These are phyloP conservation scores for Xylaria polymorpha DNA, from an alignment of 2,329 filamentous ascomycete species.

Conservation along the genomic window DNA sequence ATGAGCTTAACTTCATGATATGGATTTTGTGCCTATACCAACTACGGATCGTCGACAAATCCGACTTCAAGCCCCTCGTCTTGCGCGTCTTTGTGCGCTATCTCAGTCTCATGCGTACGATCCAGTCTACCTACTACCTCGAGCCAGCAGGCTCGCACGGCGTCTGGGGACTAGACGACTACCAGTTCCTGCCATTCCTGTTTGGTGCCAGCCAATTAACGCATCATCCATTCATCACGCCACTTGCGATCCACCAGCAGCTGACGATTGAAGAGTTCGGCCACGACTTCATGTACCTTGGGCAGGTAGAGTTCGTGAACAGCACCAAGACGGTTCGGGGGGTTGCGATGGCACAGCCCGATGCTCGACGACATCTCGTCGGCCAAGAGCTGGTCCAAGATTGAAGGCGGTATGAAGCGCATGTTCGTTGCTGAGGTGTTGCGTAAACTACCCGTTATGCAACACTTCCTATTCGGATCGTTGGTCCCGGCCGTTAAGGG, in stretches of 20 bases:
- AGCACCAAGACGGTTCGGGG: slow-evolving; percentile 96
- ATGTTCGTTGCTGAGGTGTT: slow-evolving; percentile 97
- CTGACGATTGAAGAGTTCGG: slow-evolving; percentile 88
- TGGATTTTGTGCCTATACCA: slow-evolving; percentile 96
- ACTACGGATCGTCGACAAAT: slow-evolving; percentile 69
- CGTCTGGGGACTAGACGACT: slow-evolving; percentile 97
- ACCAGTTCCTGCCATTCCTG: slow-evolving; percentile 95
- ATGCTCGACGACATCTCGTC: slow-evolving; percentile 98
- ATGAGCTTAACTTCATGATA: slow-evolving; percentile 96
- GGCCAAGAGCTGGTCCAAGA: slow-evolving; percentile 89
- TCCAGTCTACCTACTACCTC: slow-evolving; percentile 94
- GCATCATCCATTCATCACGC: slow-evolving; percentile 83
- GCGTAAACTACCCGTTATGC: slow-evolving; percentile 95
- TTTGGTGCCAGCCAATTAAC: slow-evolving; percentile 92
- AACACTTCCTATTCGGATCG: slow-evolving; percentile 95
- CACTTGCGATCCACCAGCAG: slow-evolving; percentile 85
- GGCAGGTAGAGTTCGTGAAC: slow-evolving; percentile 94
- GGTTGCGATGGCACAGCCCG: slow-evolving; percentile 93
- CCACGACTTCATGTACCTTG: slow-evolving; percentile 87
- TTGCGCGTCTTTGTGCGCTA: slow-evolving; percentile 86
- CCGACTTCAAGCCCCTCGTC: slow-evolving; percentile 79
- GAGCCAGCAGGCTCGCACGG: slow-evolving; percentile 97
- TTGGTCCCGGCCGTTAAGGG: slow-evolving; percentile 82
- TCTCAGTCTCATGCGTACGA: slow-evolving; percentile 83
- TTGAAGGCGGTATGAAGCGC: slow-evolving; percentile 92